Base-by-base conservation (phyloP, 352 stramenopile genomes). In the Pythium rishiriense region DNA sequence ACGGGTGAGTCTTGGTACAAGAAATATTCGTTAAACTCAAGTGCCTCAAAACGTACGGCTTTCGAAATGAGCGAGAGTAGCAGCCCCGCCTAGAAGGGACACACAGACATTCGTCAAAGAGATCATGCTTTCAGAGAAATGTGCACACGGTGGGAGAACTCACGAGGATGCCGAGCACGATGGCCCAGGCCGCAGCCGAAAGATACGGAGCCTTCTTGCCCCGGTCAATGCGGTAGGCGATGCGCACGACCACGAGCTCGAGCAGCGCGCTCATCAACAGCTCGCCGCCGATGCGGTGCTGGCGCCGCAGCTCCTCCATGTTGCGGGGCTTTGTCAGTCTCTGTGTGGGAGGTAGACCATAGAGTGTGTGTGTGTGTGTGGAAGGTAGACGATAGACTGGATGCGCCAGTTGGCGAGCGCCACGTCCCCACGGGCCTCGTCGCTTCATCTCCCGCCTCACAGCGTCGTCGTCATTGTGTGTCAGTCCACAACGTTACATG, bases 171-270 rank as follows among this genome's bases (percentile, higher is more conserved):
- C 79, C 79, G 33, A 86, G 69, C 37, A 83, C 62, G 49, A 86
- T 87, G 33, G 79, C 79, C 69, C 77, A 88, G 0, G 77, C 64
- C 12, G 79, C 80, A 25, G 77, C 74, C 35, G 79, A 81, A 10
- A 88, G 31, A 28, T 79, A 67, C 47, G 76, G 77, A 29, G 64
- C 63, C 1, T n/a, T 39, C 47, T 74, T 75, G 22, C 55, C 54
- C 4, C 69, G 68, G 25, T 88, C 79, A 51, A 87, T 83, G 33
- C 71, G 64, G 58, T 87, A 88, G n/a, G 74, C 73, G 37, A 88
- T 73, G 71, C 75, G 72, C 25, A 88, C 77, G 31, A 88, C 59
- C 46, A 74, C 43, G 39, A 88, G 69, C 67, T 88, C 71, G 7
- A 81, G 63, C 39, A 82, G 47, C 26, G 75, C 75, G 33, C 70